Evolutionary conservation across 192 early-diverging fungal genomes (phyloP), one percentile per base, ranked within the genome.

Genomic region (Fimicolochytrium jonesii): DNA sequence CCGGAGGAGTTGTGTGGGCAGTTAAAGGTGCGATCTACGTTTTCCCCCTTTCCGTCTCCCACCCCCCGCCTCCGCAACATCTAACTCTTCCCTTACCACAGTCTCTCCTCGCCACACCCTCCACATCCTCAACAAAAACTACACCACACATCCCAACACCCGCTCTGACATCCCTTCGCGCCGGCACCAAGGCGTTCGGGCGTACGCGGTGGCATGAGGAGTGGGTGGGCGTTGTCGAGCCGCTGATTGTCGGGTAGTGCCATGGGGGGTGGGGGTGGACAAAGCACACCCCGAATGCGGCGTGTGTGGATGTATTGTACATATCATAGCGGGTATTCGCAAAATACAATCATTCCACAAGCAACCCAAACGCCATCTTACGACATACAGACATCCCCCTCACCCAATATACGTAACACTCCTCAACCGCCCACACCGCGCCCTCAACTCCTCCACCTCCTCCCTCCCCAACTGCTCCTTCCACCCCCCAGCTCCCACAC

Each of bases 1-100:
- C 70, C 81, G 13, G 55, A 66, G 0, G 78, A 90, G 63, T 75
- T 90, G 23, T 78, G 76, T n/a, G 61, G 56, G 23, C 84, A 90
- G 65, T 66, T 89, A n/a, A 67, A 75, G 74, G 87, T 90, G 75
- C 29, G 66, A 13, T 34, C 11, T 23, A 30, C 4, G 4, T 20
- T n/a, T 11, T 66, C 13, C 13, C 10, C 6, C 3, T 36, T 3
- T n/a, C 6, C 50, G 63, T 11, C 17, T 2, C 44, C 55, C 15
- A 56, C 51, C 29, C 23, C 20, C 7, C 35, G 63, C 6, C 51
- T 67, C 36, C 48, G 13, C 25, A 58, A 26, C 6, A 17, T 47
- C 45, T 47, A 6, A 47, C 20, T 10, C 10, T 43, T 13, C 29
- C 23, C 43, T 42, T 17, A 26, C 1, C n/a, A n/a, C n/a, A n/a